Base-by-base conservation (phyloP, 371 early-diverging fungal genomes). In the Mortierella sp. region DNA sequence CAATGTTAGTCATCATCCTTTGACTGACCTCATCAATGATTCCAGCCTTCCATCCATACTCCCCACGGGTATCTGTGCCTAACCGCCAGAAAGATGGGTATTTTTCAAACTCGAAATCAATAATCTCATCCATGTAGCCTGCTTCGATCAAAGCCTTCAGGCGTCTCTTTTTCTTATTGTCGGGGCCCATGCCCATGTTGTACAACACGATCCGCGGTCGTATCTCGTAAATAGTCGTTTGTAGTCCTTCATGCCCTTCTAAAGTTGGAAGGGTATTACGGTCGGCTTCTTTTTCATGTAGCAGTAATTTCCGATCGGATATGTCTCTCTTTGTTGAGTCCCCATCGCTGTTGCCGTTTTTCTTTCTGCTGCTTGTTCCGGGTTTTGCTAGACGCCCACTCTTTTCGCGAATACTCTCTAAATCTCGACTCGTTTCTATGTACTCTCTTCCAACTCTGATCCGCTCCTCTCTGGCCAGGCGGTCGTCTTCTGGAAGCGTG, bases 11-110 rank as follows among this genome's bases (percentile, higher is more conserved):
- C n/a, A n/a, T n/a, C n/a, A 66, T 21, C 24, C 62, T 57, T 31
- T 60, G 59, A 12, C 49, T 55, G 68, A 73, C 83, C 56, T 89
- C 87, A 4, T 82, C 62, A 5, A 87, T 71, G 34, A 88, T 88
- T 0, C 88, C 89, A 1, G 85, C 82, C 59, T 89, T 89, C 89
- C 89, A 89, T 7, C 82, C 89, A 51, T 89, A 89, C 60, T 88
- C 84, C 21, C 89, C 89, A 4, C 85, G 80, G 17, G 81, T 81
- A 47, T 81, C 72, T 1, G 82, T 79, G 15, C 83, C 83, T 48
- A 88, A 39, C 0, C 28, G 79, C 89, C 88, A 89, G 34, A 88
- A 89, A 2, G 73, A 66, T 12, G 89, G 89, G 48, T 88, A 86
- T 8, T 78, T 57, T 4, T 70, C 69, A 55, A 84, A 86, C 21